Evolutionary conservation across 164 flowering plant species (phyloP).

Genomic region (Vitis rotundifolia): DNA sequence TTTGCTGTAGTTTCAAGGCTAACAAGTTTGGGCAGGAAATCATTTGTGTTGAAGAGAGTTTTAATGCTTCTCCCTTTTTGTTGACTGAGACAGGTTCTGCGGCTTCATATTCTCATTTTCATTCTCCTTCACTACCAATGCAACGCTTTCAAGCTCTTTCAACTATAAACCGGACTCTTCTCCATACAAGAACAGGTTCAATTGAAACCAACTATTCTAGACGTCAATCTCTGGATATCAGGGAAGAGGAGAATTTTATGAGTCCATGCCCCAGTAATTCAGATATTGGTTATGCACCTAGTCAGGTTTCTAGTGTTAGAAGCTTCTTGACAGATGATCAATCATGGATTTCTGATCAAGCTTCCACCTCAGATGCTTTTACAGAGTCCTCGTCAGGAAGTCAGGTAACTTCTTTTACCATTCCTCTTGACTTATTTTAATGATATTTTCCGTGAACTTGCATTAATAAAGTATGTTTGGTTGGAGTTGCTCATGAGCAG

Average conservation of each 20-base stretch:
- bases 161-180: conserved; percentile 38
- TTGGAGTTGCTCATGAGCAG: too few relatives aligned
- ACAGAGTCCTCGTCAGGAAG: conserved; percentile 34
- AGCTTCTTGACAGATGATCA: conserved; percentile 31
- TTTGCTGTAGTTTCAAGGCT: neutral
- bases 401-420: conserved; percentile 38
- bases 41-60: neutral
- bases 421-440: neutral
- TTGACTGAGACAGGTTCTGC: conserved; percentile 25
- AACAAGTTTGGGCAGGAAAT: neutral
- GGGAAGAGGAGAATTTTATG: conserved; percentile 19
- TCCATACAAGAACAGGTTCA: conserved; percentile 26
- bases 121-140: conserved; percentile 40
- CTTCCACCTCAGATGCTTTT: conserved; percentile 33
- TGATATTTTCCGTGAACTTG: neutral
- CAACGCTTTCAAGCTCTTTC: conserved; percentile 67
- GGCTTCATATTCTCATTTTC: conserved; percentile 30
- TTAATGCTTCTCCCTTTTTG: conserved; percentile 1
- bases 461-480: neutral
- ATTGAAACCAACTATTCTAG: conserved; percentile 24
- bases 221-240: conserved; percentile 24
- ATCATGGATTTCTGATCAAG: conserved; percentile 46
- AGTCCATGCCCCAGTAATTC: conserved; percentile 23
- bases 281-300: conserved; percentile 19
- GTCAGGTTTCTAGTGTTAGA: conserved; percentile 35